Base-by-base conservation (phyloP, 768 basidiomycete genomes). In the Tubosaeta sp. region DNA sequence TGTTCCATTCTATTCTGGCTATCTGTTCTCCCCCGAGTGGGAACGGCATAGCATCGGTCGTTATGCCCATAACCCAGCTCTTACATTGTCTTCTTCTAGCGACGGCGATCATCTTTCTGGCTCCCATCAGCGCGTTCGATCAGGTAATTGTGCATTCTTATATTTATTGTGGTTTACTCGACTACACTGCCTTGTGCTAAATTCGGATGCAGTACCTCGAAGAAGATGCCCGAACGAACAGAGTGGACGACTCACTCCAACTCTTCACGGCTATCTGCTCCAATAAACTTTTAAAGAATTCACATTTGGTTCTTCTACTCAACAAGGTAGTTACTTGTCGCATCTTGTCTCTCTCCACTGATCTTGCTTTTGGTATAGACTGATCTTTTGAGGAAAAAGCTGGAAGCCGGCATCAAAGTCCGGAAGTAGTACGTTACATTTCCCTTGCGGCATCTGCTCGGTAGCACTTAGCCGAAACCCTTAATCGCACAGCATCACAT, bases 101-200 rank as follows among this genome's bases (percentile, higher is more conserved):
- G 4, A 84, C 86, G 39, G 88, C 90, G 29, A 84, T 92, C 62
- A 91, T 92, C 66, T 92, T 92, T 68, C 71, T 92, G 44, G 90
- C 87, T 45, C 90, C 90, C 35, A 84, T 92, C 55, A 87, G 86
- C 60, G 90, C 90, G 35, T 92, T 88, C 64, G 88, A 92, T 74
- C 88, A 91, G 80, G 86, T 83, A 90, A 79, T 86, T 82, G 61
- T 55, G 72, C 35, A 16, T 49, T 41, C 40, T 19, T n/a, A 27
- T 44, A 10, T 39, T 48, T 45, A 12, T 42, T 29, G 41, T 30
- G 35, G 21, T 27, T 40, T 48, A 21, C 18, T 30, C 55, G 35
- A 50, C 16, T 30, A 30, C 59, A 58, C 53, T 12, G 56, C 58
- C 48, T 48, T 44, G 44, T 56, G 40, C 27, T 18, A n/a, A 42